phyloP scores from a whole-genome alignment of 371 early-diverging fungal genomes.

The Umbelopsis sp. region DNA sequence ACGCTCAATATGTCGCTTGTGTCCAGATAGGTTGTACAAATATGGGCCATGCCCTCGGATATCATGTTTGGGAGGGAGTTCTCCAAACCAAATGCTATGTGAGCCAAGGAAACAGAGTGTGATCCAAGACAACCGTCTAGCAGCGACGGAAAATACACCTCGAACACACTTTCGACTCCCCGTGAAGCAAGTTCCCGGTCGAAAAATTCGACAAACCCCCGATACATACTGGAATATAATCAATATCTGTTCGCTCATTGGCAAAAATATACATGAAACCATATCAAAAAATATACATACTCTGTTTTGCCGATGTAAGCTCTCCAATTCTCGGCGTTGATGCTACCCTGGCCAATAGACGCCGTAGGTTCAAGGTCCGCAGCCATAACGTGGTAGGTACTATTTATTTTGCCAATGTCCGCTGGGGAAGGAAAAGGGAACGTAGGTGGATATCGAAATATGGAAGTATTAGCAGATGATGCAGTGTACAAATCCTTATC shows the following conservation, averaged over 20 bases:
- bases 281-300: background rate
- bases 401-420: background rate
- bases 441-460: too few relatives aligned
- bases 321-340: conserved; percentile 3
- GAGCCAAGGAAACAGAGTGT: background rate
- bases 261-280: background rate
- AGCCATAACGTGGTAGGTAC: background rate
- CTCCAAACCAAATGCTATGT: conserved; percentile 8
- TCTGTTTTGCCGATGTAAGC: background rate
- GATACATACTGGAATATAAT: background rate
- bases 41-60: background rate
- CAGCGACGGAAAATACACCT: background rate
- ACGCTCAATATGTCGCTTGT: background rate
- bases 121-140: conserved; percentile 10
- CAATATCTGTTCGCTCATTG: background rate
- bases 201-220: conserved; percentile 9
- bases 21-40: conserved; percentile 10
- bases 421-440: background rate
- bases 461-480: background rate
- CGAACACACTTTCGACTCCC: background rate
- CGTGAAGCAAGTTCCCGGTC: background rate
- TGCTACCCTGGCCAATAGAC: background rate
- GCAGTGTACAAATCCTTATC: background rate
- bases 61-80: background rate
- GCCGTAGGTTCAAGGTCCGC: conserved; percentile 1